phyloP scores from a whole-genome alignment of 2,329 filamentous ascomycete genomes.

The Aspergillus sp. region DNA sequence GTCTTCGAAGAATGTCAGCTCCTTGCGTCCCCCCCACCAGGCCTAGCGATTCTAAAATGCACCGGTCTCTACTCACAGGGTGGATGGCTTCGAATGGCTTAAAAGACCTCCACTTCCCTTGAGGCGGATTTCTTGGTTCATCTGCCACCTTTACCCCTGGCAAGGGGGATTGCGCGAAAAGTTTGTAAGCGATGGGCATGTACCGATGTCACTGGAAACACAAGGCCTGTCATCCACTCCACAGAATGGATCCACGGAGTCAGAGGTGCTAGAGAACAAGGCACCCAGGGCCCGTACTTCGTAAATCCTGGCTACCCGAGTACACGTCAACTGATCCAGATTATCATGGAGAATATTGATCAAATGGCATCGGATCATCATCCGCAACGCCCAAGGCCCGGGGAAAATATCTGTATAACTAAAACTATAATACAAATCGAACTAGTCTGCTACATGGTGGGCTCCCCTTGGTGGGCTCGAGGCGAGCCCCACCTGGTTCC shows the following conservation, averaged over 20 bases:
- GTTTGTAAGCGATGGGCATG: neutral
- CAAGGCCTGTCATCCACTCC: neutral
- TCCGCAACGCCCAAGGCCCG: neutral
- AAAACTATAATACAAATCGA: neutral
- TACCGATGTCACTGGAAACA: neutral
- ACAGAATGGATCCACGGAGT: neutral
- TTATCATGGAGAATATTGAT: neutral
- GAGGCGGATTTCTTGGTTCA: neutral
- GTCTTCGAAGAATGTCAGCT: neutral
- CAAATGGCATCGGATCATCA: neutral
- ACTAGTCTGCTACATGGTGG: neutral
- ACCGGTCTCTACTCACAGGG: neutral
- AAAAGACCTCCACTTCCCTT: neutral
- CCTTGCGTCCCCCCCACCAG: neutral
- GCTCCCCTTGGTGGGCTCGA: neutral
- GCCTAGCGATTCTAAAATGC: neutral
- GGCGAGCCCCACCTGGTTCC: neutral
- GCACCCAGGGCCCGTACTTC: no score
- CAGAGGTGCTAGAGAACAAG: neutral
- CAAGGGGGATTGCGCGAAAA: neutral
- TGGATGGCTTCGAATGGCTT: neutral
- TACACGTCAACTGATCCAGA: slow-evolving; percentile 1
- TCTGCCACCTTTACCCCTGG: neutral
- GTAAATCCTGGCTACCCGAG: neutral
- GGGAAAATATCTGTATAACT: neutral